Percentiles rank a stretch among this genome's conserved stretches.
Conservation (phyloP, 2,329 filamentous ascomycete genomes). For the Apiospora arundinis region DNA sequence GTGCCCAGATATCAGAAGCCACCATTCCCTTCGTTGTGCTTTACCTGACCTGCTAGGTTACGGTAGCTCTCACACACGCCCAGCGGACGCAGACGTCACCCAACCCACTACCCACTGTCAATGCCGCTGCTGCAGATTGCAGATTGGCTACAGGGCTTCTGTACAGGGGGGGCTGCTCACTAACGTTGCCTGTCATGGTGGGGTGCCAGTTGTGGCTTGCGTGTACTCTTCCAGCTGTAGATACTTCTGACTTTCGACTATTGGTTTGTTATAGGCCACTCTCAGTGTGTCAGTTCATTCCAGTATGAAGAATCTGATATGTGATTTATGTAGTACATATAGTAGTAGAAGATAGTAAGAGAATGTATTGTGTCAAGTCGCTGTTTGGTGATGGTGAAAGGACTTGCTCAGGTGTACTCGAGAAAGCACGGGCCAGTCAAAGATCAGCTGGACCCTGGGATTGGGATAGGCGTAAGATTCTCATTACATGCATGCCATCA, state of each 20-base stretch:
- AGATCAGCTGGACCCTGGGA: constrained; percentile 15
- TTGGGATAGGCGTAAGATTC: neutral
- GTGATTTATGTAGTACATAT: too few species aligned
- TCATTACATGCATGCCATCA: neutral
- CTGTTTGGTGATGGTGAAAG: too few species aligned
- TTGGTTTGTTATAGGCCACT: neutral
- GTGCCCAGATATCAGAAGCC: neutral
- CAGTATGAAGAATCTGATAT: too few species aligned
- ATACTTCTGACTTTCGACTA: neutral
- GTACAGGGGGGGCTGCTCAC: neutral
- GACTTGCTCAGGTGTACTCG: too few species aligned
- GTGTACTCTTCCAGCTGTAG: neutral
- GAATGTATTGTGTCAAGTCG: too few species aligned
- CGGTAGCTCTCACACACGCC: too few species aligned
- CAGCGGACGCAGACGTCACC: neutral
- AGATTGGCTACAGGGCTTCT: constrained; percentile 2
- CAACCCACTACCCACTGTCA: neutral
- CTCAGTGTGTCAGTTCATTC: too few species aligned
- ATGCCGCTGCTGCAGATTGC: neutral
- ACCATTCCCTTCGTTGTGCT: neutral
- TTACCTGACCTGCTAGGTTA: too few species aligned
- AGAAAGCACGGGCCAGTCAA: constrained; percentile 14
- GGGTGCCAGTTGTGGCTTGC: neutral
- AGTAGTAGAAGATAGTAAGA: too few species aligned
- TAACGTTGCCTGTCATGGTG: neutral